A percentile compares a stretch with the other conserved stretches of the same genome.
These are phyloP conservation scores for Chernovozyma aurita DNA, from an alignment of 1,139 yeast genomes.

Conservation along the genomic window DNA sequence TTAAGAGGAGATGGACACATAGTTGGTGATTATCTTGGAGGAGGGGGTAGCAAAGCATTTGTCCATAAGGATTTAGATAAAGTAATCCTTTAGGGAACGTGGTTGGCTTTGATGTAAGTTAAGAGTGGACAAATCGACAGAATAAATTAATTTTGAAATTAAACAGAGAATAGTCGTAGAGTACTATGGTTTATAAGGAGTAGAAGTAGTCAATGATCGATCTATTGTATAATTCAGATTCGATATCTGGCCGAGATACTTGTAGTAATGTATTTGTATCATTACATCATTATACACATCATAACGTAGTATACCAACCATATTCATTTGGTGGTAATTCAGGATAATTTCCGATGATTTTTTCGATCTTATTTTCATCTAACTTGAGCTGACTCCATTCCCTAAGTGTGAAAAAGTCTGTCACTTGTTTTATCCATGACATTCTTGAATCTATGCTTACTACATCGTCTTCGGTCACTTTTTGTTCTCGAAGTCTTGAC, in stretches of 20 bases:
- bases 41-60: conserved; percentile 82
- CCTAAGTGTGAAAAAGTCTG: conserved; percentile 55
- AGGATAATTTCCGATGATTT: conserved; percentile 34
- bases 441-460: conserved; percentile 57
- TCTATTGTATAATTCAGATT: no score
- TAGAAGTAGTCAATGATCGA: no score
- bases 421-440: conserved; percentile 67
- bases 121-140: no score
- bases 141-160: no score
- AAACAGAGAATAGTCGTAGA: no score
- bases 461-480: conserved; percentile 43
- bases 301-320: conserved; percentile 15
- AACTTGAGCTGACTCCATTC: conserved; percentile 53
- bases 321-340: conserved; percentile 38
- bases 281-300: no score
- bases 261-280: no score
- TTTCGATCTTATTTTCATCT: conserved; percentile 18
- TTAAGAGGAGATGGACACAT: conserved; percentile 88
- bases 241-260: no score
- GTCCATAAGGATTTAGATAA: conserved; percentile 60
- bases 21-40: conserved; percentile 88
- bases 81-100: background rate
- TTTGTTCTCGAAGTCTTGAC: conserved; percentile 41
- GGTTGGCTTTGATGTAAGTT: no score
- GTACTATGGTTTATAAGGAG: no score